Percentiles rank a stretch among this genome's conserved stretches.
These are phyloP conservation scores for Xylariales sp. DNA, from an alignment of 2,329 filamentous ascomycete genomes.

Conservation along the genomic window DNA sequence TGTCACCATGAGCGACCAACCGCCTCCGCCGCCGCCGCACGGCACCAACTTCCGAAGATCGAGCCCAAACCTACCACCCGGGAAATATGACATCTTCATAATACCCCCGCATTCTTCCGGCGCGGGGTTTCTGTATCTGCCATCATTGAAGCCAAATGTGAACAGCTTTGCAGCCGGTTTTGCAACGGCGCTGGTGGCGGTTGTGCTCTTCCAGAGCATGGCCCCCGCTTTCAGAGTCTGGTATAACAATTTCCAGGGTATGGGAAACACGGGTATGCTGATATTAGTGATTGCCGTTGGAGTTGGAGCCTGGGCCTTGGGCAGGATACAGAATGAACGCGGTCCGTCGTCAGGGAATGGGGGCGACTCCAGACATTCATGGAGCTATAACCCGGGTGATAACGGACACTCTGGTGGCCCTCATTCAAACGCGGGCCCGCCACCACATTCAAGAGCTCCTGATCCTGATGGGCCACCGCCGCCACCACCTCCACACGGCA, in stretches of 20 bases:
- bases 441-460: constrained; percentile 43
- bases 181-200: constrained; percentile 77
- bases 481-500: constrained; percentile 53
- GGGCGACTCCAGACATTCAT: constrained; percentile 39
- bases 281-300: constrained; percentile 79
- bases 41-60: constrained; percentile 79
- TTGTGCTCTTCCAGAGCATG: constrained; percentile 78
- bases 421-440: constrained; percentile 33
- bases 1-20: constrained; percentile 65
- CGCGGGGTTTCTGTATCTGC: constrained; percentile 92
- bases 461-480: constrained; percentile 48
- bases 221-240: constrained; percentile 79
- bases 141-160: constrained; percentile 83
- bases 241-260: constrained; percentile 76
- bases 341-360: constrained; percentile 43
- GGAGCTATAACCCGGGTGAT: constrained; percentile 44
- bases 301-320: constrained; percentile 81
- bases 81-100: constrained; percentile 97
- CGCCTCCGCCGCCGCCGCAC: constrained; percentile 88
- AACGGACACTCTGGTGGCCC: constrained; percentile 43
- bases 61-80: constrained; percentile 74
- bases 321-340: constrained; percentile 69
- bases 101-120: constrained; percentile 93
- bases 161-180: constrained; percentile 94
- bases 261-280: constrained; percentile 78